Evolutionary conservation across 768 basidiomycete species (phyloP).

Genomic region (Dictyophora rubrovolvata): DNA sequence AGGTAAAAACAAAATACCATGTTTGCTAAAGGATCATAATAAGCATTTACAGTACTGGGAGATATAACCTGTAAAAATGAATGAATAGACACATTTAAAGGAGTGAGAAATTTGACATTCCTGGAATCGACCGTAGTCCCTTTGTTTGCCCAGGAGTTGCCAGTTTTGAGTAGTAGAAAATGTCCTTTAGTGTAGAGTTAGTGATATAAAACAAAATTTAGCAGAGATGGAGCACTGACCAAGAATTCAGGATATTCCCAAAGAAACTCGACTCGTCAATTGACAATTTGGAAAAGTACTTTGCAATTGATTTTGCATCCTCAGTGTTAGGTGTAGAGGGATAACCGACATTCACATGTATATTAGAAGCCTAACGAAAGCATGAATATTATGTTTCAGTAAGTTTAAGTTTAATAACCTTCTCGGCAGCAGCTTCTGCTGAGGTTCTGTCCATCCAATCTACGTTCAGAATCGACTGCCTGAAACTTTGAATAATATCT

Average conservation of each 20-base stretch:
- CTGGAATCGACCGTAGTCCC: slow-evolving; percentile 57
- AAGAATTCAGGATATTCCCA: slow-evolving; percentile 64
- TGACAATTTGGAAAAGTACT: slow-evolving; percentile 65
- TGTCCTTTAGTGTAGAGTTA: neutral
- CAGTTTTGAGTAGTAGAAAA: slow-evolving; percentile 52
- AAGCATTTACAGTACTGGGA: slow-evolving; percentile 70
- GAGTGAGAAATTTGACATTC: slow-evolving; percentile 29
- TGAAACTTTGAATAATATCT: slow-evolving; percentile 80
- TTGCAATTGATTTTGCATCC: slow-evolving; percentile 53
- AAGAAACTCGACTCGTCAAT: slow-evolving; percentile 68
- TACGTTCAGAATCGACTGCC: slow-evolving; percentile 58
- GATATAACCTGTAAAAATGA: slow-evolving; percentile 51
- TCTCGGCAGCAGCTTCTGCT: slow-evolving; percentile 71
- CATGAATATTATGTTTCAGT: neutral
- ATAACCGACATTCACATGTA: slow-evolving; percentile 89
- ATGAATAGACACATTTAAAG: neutral
- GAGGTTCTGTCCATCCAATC: slow-evolving; percentile 91
- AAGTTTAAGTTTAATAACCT: slow-evolving; percentile 36
- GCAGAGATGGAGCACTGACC: slow-evolving; percentile 29
- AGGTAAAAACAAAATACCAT: slow-evolving; percentile 41
- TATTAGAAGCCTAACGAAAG: slow-evolving; percentile 52
- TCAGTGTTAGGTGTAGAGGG: slow-evolving; percentile 79
- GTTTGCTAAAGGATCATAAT: slow-evolving; percentile 79
- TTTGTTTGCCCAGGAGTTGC: slow-evolving; percentile 57
- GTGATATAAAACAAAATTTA: neutral